These are phyloP conservation scores for Coniochaeta sp. DNA, from an alignment of 2,329 filamentous ascomycete species.

Conservation along the genomic window DNA sequence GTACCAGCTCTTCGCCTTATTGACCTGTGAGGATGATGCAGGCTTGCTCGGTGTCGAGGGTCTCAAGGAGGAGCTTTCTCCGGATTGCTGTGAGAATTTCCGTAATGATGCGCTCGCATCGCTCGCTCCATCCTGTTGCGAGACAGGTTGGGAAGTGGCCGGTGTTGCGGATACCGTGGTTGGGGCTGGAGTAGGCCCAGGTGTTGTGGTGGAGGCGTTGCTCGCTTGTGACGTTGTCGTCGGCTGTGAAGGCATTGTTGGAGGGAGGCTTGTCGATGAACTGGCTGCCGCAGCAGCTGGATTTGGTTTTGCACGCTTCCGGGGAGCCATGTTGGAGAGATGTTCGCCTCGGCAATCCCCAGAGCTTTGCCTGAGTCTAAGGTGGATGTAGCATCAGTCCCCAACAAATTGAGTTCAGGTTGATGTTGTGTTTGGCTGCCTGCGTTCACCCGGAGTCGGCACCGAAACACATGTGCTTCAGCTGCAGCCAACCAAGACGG, in stretches of 20 bases:
- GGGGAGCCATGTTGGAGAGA: conserved; percentile 27
- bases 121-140: neutral
- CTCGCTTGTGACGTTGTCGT: conserved; percentile 11
- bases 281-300: conserved; percentile 15
- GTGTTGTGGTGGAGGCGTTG: neutral
- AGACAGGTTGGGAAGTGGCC: neutral
- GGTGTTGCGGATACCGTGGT: conserved; percentile 5
- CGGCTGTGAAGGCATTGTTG: conserved; percentile 13
- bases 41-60: neutral
- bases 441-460: neutral
- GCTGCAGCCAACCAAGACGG: neutral
- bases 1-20: conserved; percentile 55
- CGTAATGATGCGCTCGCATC: conserved; percentile 1
- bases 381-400: neutral
- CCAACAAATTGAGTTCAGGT: neutral
- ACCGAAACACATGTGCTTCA: neutral
- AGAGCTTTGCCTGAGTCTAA: conserved; percentile 5
- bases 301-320: conserved; percentile 33
- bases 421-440: conserved; percentile 3
- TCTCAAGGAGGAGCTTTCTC: neutral
- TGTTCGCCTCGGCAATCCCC: neutral
- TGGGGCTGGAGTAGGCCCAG: neutral
- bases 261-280: conserved; percentile 7
- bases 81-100: conserved; percentile 5
- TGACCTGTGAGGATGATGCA: conserved; percentile 27